Conservation (phyloP, 371 early-diverging fungal species). For the Choanephora cucurbitarum region DNA sequence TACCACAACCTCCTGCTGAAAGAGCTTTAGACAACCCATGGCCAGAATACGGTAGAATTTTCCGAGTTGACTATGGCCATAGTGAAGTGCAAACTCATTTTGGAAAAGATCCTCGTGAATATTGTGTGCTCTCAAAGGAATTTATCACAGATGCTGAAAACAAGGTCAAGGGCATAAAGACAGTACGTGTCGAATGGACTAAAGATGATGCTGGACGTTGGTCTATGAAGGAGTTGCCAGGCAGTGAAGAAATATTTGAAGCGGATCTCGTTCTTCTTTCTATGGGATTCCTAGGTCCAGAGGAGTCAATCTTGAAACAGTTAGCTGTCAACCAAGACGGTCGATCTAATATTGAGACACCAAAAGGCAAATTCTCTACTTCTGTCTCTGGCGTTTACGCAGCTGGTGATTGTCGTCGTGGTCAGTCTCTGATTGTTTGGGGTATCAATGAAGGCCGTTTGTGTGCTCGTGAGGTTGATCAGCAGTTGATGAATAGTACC, state of each 20-base stretch:
- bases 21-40: slow-evolving; percentile 93
- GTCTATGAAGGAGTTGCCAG: slow-evolving; percentile 85
- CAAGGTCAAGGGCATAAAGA: slow-evolving; percentile 89
- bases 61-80: slow-evolving; percentile 96
- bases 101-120: slow-evolving; percentile 94
- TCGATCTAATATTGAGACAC: slow-evolving; percentile 79
- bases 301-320: slow-evolving; percentile 79
- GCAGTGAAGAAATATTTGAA: slow-evolving; percentile 80
- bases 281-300: slow-evolving; percentile 98
- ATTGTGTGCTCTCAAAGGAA: slow-evolving; percentile 90
- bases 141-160: slow-evolving; percentile 87
- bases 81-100: slow-evolving; percentile 84
- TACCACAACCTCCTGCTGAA: slow-evolving; percentile 84
- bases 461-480: slow-evolving; percentile 92
- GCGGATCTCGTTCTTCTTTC: slow-evolving; percentile 91
- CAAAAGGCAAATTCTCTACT: slow-evolving; percentile 78
- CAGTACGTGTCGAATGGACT: slow-evolving; percentile 93
- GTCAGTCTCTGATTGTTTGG: slow-evolving; percentile 95
- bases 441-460: slow-evolving; percentile 97
- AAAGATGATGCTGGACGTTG: slow-evolving; percentile 79
- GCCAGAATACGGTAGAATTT: slow-evolving; percentile 94
- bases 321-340: slow-evolving; percentile 75
- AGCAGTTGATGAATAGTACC: slow-evolving; percentile 74
- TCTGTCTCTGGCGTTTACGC: slow-evolving; percentile 85
- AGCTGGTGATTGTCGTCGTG: slow-evolving; percentile 96